These are phyloP conservation scores for Populus nigra DNA, from an alignment of 345 rosid species.

Conservation along the genomic window DNA sequence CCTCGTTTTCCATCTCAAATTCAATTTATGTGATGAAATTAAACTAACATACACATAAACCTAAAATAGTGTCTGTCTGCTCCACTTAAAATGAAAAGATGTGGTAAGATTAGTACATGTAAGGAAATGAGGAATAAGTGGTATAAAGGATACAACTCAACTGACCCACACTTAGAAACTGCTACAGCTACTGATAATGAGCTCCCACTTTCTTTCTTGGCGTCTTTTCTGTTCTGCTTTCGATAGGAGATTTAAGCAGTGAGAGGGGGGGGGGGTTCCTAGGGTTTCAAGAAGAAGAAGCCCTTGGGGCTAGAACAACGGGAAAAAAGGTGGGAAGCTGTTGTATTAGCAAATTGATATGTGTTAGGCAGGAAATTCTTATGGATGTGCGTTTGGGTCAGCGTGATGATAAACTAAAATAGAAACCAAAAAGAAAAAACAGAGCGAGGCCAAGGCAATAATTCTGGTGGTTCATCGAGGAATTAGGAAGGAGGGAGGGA, in stretches of 20 bases:
- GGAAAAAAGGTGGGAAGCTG: not conserved
- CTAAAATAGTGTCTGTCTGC: not conserved
- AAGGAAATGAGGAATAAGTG: not conserved
- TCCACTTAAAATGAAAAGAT: not conserved
- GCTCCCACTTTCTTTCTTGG: too few species aligned
- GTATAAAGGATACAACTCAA: not conserved
- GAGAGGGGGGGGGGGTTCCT: not conserved
- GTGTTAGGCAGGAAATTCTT: not conserved
- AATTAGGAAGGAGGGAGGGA: not conserved
- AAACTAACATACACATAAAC: not conserved
- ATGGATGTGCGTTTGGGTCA: not conserved
- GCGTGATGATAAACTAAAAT: not conserved
- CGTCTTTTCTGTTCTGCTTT: not conserved
- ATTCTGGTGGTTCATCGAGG: not conserved
- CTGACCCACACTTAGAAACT: not conserved
- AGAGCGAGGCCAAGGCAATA: not conserved
- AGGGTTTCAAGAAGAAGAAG: not conserved
- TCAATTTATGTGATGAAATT: not conserved
- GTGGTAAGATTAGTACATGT: not conserved
- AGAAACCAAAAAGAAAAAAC: too few species aligned
- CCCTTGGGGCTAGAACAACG: not conserved
- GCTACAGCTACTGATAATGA: not conserved
- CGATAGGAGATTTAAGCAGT: not conserved
- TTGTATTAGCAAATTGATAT: too few species aligned
- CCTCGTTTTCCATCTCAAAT: conserved; percentile 40